Evolutionary conservation across 139 green algal species (phyloP), one percentile per base, ranked within the genome.

Genomic region (Tetraselmis chui): DNA sequence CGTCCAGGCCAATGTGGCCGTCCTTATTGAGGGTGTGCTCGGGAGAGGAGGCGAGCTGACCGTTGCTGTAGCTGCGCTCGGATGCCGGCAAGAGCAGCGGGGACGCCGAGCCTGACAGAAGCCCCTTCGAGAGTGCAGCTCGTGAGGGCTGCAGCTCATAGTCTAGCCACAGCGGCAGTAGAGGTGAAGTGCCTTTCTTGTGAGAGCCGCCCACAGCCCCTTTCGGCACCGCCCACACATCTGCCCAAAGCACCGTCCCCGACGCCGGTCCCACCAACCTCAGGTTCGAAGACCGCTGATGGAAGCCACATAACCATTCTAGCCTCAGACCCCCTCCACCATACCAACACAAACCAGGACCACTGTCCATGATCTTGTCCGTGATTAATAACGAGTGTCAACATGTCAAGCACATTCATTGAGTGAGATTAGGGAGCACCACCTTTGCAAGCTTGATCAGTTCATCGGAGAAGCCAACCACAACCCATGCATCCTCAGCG

Each of bases 161-260:
- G 82, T 95, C 92, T 26, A 97, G 82, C 92, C 92, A 96, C 2
- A 87, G 85, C 1, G 92, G 88, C 82, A 97, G 87, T 79, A 95
- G 77, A 1, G 92, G 93, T 0, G 88, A 93, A 0, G 93, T 90
- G 29, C 87, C 89, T 2, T 2, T 23, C 32, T 83, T 27, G 25
- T 74, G 58, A 22, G 78, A 82, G 22, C 83, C 85, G 11, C 89
- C 87, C 26, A 80, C 30, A 0, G 91, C 91, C 1, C 82, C 80
- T 0, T 58, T 0, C 0, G 93, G 93, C 23, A 95, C 90, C 2
- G 78, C 76, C 93, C 93, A 96, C 81, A 96, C 29, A 80, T 96
- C 92, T 2, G 92, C 91, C 85, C 87, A 94, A 59, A 98, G 88
- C 1, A 84, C 67, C 5, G 92, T 95, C 11, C 94, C 94, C 1